A percentile compares a stretch with the other conserved stretches of the same genome.
These are phyloP conservation scores for Aureobasidium uvarum DNA, from an alignment of 2,329 filamentous ascomycete genomes.

Conservation along the genomic window DNA sequence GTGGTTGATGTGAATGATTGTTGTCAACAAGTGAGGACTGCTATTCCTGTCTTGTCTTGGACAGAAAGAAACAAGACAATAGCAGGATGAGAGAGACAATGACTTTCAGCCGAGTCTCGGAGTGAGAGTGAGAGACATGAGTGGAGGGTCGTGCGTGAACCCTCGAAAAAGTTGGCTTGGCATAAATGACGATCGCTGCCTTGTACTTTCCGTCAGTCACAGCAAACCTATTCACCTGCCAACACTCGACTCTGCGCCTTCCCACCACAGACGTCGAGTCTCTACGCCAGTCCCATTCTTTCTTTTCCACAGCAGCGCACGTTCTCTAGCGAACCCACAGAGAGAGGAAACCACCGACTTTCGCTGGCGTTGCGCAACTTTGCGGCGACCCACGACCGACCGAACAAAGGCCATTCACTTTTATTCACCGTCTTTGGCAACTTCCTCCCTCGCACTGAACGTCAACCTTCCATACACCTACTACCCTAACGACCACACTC, in stretches of 20 bases:
- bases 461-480: neutral
- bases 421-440: conserved; percentile 19
- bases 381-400: neutral
- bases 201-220: conserved; percentile 13
- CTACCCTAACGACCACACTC: neutral
- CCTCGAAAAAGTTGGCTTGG: conserved; percentile 9
- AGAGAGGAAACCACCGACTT: neutral
- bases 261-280: conserved; percentile 5
- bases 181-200: conserved; percentile 15
- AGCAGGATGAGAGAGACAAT: neutral
- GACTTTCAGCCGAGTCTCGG: neutral
- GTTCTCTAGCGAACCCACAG: neutral
- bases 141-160: neutral
- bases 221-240: neutral
- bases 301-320: neutral
- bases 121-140: neutral
- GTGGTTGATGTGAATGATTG: neutral
- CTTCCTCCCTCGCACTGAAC: neutral
- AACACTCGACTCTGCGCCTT: conserved; percentile 3
- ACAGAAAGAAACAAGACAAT: neutral
- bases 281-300: neutral
- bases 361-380: neutral
- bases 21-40: neutral
- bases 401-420: conserved; percentile 21
- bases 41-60: neutral